These are phyloP conservation scores for Papiliotrema flavescens DNA, from an alignment of 1,284 basidiomycete genomes.

Conservation along the genomic window DNA sequence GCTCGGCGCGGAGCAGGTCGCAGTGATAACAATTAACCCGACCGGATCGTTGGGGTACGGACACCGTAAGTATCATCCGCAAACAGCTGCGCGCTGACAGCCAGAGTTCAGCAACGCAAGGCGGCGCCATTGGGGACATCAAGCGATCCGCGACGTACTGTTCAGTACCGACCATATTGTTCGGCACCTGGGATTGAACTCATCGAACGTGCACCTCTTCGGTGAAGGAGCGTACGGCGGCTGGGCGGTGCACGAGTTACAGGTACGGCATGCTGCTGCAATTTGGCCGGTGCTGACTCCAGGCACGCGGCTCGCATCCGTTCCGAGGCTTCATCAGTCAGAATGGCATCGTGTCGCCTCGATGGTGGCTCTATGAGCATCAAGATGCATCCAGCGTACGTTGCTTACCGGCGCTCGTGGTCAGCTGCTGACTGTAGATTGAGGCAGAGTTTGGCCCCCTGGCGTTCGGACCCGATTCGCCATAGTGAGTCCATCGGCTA, in stretches of 20 bases:
- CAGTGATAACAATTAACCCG: slow-evolving; percentile 11
- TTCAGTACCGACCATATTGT: slow-evolving; percentile 2
- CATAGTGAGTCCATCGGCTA: slow-evolving; percentile 5
- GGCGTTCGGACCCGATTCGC: slow-evolving; percentile 4
- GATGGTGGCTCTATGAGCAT: slow-evolving; percentile 6
- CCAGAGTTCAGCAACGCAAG: slow-evolving; percentile 8
- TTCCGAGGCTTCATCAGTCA: slow-evolving; percentile 8
- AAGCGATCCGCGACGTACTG: slow-evolving; percentile 7
- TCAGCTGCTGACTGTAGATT: background rate
- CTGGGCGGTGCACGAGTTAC: slow-evolving; percentile 10
- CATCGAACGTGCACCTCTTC: background rate
- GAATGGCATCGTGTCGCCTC: slow-evolving; percentile 7
- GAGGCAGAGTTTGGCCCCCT: slow-evolving; percentile 7
- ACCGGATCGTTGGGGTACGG: slow-evolving; percentile 11
- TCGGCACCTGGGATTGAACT: slow-evolving; percentile 1
- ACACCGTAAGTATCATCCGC: slow-evolving; percentile 1
- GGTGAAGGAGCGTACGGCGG: slow-evolving; percentile 12
- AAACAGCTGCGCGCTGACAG: background rate
- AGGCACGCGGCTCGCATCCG: background rate
- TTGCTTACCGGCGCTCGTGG: background rate
- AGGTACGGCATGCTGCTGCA: too few species aligned
- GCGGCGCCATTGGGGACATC: slow-evolving; percentile 9
- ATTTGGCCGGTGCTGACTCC: too few species aligned
- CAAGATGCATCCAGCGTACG: slow-evolving; percentile 2
- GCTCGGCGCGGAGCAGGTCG: slow-evolving; percentile 5